Percentiles rank a stretch among this genome's conserved stretches.
Evolutionary conservation across 192 early-diverging fungal species (phyloP).

Genomic region (Linderina pennispora): DNA sequence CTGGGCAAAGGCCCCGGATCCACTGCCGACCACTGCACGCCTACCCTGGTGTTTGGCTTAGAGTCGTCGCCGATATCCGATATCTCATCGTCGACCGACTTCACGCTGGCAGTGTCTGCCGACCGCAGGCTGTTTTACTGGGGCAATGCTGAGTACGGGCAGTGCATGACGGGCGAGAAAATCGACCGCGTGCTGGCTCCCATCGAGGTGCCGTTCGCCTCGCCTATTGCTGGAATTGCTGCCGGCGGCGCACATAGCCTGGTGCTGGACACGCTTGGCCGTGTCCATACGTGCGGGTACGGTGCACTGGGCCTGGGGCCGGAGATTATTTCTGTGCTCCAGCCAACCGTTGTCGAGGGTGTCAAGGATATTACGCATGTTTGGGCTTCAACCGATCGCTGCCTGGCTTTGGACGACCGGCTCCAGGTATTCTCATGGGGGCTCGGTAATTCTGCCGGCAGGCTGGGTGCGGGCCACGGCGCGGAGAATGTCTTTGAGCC

Average conservation of each 20-base stretch:
- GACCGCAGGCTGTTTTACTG: constrained; percentile 58
- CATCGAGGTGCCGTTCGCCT: constrained; percentile 39
- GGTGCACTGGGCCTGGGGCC: constrained; percentile 57
- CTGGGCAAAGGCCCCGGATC: constrained; percentile 51
- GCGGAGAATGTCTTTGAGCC: constrained; percentile 13
- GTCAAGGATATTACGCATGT: constrained; percentile 40
- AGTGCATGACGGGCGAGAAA: constrained; percentile 51
- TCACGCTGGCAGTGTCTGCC: constrained; percentile 51
- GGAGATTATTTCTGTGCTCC: constrained; percentile 39
- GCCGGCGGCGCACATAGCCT: constrained; percentile 63
- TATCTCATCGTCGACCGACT: constrained; percentile 61
- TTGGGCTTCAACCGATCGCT: constrained; percentile 54
- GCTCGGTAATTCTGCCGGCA: constrained; percentile 27
- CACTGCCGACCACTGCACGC: constrained; percentile 32
- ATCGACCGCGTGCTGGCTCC: constrained; percentile 52
- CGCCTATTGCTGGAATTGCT: constrained; percentile 49
- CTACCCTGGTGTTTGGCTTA: constrained; percentile 44
- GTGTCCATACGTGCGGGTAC: constrained; percentile 60
- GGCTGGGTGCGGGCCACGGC: constrained; percentile 14
- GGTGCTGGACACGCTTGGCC: constrained; percentile 48
- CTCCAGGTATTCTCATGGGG: constrained; percentile 35
- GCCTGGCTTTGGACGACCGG: constrained; percentile 15
- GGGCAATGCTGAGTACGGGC: constrained; percentile 75
- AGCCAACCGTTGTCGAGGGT: constrained; percentile 33
- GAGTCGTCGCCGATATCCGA: constrained; percentile 36